phyloP scores from a whole-genome alignment of 352 stramenopile genomes.

The Phytopythium montanum region DNA sequence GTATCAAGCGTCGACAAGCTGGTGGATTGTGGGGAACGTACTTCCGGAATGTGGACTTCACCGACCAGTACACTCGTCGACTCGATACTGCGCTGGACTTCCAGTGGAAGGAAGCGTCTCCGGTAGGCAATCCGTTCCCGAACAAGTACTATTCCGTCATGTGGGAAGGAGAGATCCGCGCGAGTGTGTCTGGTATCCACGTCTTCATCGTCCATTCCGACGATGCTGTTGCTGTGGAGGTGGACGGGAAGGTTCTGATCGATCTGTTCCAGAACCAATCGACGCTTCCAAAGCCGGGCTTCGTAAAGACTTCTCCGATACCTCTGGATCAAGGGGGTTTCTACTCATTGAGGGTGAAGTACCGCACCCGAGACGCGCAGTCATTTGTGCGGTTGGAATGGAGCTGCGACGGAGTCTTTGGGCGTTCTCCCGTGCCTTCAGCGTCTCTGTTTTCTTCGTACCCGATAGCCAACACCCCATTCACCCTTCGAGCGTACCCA shows the following conservation, averaged over 20 bases:
- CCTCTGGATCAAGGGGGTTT: slow-evolving; percentile 40
- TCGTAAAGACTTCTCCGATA: slow-evolving; percentile 18
- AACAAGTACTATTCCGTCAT: slow-evolving; percentile 75
- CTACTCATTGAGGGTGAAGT: slow-evolving; percentile 82
- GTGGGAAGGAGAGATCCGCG: slow-evolving; percentile 60
- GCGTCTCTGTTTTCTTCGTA: slow-evolving; percentile 35
- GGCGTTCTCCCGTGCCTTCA: slow-evolving; percentile 14
- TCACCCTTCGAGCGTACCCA: slow-evolving; percentile 70
- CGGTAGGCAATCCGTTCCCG: slow-evolving; percentile 59
- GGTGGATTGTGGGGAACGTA: slow-evolving; percentile 92
- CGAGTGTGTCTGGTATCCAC: slow-evolving; percentile 51
- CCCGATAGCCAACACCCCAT: slow-evolving; percentile 44
- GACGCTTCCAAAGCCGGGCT: slow-evolving; percentile 23
- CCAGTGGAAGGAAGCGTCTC: slow-evolving; percentile 72
- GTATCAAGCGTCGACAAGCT: slow-evolving; percentile 62
- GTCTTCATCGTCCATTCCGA: slow-evolving; percentile 81
- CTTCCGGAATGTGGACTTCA: slow-evolving; percentile 88
- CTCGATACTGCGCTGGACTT: slow-evolving; percentile 86
- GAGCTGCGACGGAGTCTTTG: slow-evolving; percentile 38
- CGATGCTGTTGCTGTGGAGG: slow-evolving; percentile 64
- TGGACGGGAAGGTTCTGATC: slow-evolving; percentile 72
- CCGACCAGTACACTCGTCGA: slow-evolving; percentile 58
- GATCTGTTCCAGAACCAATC: slow-evolving; percentile 23
- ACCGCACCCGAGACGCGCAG: slow-evolving; percentile 74
- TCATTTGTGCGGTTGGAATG: slow-evolving; percentile 86